Evolutionary conservation across 2,329 filamentous ascomycete genomes (phyloP), one percentile per base, ranked within the genome.

Genomic region (Fusarium luffae): DNA sequence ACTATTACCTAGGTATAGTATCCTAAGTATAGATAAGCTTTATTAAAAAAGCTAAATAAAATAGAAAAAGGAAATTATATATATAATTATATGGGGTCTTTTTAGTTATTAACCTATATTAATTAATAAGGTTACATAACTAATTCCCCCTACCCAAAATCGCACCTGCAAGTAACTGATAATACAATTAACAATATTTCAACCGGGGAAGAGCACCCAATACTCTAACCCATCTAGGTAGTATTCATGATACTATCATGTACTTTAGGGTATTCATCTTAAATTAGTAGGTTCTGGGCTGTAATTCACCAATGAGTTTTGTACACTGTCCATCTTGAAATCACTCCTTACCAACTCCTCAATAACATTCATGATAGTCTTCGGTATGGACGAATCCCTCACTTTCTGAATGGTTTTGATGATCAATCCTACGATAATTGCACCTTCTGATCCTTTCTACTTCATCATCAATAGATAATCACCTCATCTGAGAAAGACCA

Each of bases 251-350:
- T 84, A 57, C 87, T 87, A 52, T 92, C 87, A 21, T 86, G 86
- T 51, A 97, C 84, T 42, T 87, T 84, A 28, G 85, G 81, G 79
- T 97, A 98, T 66, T 88, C 88, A 28, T 84, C 84, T 25, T 85
- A 82, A 59, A 98, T 84, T 13, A 7, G 28, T 13, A 5, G 83
- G 85, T 28, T 83, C 82, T 25, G 85, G 81, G 71, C 89, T 89
- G 82, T 99, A 98, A 98, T 92, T 92, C 3, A 94, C 95, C 59
- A 98, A 83, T 6, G 90, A 86, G 34, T 85, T 85, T 19, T 91
- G 87, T 23, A 88, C 82, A 7, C 84, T 82, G 72, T 97, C 92
- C 4, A 90, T 83, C 23, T 83, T 82, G 75, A 97, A 90, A 9
- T 86, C 82, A 18, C 89, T 86, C 18, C 84, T 77, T 1, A 85